phyloP scores from a whole-genome alignment of 2,329 filamentous ascomycete species.

The Basipetospora sp. region DNA sequence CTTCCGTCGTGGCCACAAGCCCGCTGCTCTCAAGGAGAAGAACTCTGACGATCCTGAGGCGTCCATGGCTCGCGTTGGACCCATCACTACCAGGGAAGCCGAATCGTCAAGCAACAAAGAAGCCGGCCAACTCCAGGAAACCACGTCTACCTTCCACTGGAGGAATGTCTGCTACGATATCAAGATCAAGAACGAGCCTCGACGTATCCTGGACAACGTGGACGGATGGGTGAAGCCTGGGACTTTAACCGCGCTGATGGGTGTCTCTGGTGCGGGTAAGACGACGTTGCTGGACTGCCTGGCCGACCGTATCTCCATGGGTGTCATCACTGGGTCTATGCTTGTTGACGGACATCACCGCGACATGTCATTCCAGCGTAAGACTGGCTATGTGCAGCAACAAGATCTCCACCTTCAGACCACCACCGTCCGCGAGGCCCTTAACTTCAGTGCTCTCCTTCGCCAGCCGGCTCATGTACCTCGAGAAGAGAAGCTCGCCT shows the following conservation, averaged over 20 bases:
- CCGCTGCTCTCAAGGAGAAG: slow-evolving; percentile 43
- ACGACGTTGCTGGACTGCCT: slow-evolving; percentile 79
- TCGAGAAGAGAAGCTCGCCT: slow-evolving; percentile 63
- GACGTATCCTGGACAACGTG: slow-evolving; percentile 69
- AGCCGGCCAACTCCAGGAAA: slow-evolving; percentile 29
- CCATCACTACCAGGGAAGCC: slow-evolving; percentile 29
- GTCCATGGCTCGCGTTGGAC: slow-evolving; percentile 33
- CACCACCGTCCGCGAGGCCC: slow-evolving; percentile 72
- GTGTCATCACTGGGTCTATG: slow-evolving; percentile 77
- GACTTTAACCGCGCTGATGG: slow-evolving; percentile 79
- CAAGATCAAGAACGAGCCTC: slow-evolving; percentile 62
- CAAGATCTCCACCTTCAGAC: slow-evolving; percentile 80
- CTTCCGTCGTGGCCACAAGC: slow-evolving; percentile 55
- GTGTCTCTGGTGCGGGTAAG: slow-evolving; percentile 84
- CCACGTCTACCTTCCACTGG: slow-evolving; percentile 77
- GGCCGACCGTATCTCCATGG: slow-evolving; percentile 75
- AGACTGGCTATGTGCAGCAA: slow-evolving; percentile 84
- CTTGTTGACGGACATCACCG: slow-evolving; percentile 48
- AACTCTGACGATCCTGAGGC: slow-evolving; percentile 47
- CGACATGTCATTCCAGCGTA: slow-evolving; percentile 75
- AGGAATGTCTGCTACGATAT: slow-evolving; percentile 62
- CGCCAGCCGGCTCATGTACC: slow-evolving; percentile 67
- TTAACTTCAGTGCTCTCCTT: slow-evolving; percentile 72
- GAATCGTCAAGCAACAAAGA: slow-evolving; percentile 17
- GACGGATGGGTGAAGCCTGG: slow-evolving; percentile 91